Evolutionary conservation across 108 stramenopile genomes (phyloP), one percentile per base, ranked within the genome.

Genomic region (Skeletonema costatum): DNA sequence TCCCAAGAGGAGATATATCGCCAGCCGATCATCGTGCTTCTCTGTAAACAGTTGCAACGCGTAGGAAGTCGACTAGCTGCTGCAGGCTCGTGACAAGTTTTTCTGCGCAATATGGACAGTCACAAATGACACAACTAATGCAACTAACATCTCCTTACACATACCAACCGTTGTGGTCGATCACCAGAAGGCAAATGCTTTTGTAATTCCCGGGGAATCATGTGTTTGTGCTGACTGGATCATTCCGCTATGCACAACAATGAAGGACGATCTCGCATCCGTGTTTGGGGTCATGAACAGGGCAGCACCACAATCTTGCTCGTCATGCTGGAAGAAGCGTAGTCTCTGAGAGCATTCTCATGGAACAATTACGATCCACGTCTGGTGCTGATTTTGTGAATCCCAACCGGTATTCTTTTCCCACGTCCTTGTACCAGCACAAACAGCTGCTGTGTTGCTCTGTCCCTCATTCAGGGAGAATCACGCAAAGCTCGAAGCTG

Each of bases 191-290:
- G 94, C 94, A 46, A 95, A 95, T 81, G 94, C 92, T 21, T 95
- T 95, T 84, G 92, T 92, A 4, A 64, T 95, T 36, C n/a, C 94
- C 94, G 5, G 86, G 86, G 10, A 95, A 95, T 86, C 94, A 95
- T 73, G 86, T 95, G 2, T 93, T 93, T 85, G 88, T 89, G 7
- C 36, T 86, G 65, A 90, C 94, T 10, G 94, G 94, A 10, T 78
- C 93, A 31, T 92, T 92, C 60, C 58, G 77, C 16, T 93, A 87
- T 76, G 86, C 78, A 2, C 82, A n/a, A 75, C 32, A 88, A 88
- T 59, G 94, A 95, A 77, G n/a, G 94, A 95, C 68, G 94, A 95
- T 63, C 63, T 95, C 13, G 94, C 89, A 13, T 89, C 90, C 10
- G 87, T 95, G 2, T 68, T 95, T n/a, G n/a, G 50, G 86, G 86